Evolutionary conservation across 2,329 filamentous ascomycete species (phyloP).

Genomic region (Pestalotiopsis fici): DNA sequence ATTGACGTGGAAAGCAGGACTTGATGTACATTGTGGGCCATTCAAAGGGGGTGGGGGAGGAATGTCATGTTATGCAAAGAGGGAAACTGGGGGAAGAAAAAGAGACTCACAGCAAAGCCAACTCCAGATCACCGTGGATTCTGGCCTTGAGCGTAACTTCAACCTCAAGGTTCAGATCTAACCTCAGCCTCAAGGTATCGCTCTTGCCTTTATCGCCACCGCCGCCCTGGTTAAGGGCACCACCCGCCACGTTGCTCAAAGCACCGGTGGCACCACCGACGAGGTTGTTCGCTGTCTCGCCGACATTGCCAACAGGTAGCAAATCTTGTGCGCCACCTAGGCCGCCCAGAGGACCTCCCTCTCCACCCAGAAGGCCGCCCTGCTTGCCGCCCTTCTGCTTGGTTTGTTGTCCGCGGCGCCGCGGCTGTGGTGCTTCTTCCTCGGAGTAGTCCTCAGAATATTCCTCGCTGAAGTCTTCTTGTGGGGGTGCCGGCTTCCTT

Average conservation of each 20-base stretch:
- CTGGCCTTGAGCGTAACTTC: conserved; percentile 85
- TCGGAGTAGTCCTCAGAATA: conserved; percentile 20
- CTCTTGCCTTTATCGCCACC: conserved; percentile 42
- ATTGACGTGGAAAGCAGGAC: conserved; percentile 6
- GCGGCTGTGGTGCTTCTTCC: conserved; percentile 22
- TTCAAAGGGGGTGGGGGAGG: not conserved
- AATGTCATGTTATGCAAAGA: not conserved
- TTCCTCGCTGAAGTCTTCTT: conserved; percentile 18
- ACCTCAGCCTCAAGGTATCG: conserved; percentile 69
- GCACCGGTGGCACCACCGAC: conserved; percentile 26
- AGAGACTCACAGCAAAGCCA: conserved; percentile 63
- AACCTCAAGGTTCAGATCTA: conserved; percentile 81
- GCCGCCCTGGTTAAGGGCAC: conserved; percentile 17
- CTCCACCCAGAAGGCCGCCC: conserved; percentile 9
- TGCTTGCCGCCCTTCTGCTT: conserved; percentile 22
- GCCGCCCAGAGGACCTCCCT: conserved; percentile 24
- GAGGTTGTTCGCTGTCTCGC: conserved; percentile 29
- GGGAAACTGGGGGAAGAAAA: not conserved
- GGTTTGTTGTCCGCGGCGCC: conserved; percentile 21
- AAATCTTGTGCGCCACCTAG: conserved; percentile 24
- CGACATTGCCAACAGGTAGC: conserved; percentile 29
- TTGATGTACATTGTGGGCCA: not conserved
- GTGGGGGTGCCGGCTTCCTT: conserved; percentile 18
- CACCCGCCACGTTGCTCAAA: conserved; percentile 25
- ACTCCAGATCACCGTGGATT: conserved; percentile 80